A percentile compares a stretch with the other conserved stretches of the same genome.
These are phyloP conservation scores for Apiospora koreana DNA, from an alignment of 2,329 filamentous ascomycete genomes.

Conservation along the genomic window DNA sequence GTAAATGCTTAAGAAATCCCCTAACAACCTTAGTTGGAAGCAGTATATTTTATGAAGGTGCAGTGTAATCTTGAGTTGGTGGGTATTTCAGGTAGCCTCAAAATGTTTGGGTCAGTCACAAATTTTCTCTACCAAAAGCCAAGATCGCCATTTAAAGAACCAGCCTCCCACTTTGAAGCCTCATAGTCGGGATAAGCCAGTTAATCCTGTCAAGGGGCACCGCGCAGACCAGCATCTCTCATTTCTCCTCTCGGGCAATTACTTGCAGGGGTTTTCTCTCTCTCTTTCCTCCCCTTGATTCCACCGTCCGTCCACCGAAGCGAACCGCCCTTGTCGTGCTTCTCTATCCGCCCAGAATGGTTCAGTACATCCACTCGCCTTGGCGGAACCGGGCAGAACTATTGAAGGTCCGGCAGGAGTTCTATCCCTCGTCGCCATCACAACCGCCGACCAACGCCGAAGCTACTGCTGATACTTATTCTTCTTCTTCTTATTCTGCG, in stretches of 20 bases:
- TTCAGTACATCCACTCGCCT: constrained; percentile 72
- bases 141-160: not conserved
- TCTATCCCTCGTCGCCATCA: constrained; percentile 52
- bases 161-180: not conserved
- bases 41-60: not conserved
- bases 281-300: not conserved
- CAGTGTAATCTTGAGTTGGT: not conserved
- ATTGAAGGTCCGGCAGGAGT: constrained; percentile 62
- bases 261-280: not conserved
- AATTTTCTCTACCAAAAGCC: not conserved
- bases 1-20: not conserved
- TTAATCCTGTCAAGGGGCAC: not conserved
- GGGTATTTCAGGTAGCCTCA: not conserved
- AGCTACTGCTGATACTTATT: not conserved
- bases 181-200: not conserved
- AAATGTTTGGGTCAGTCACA: not conserved
- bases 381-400: constrained; percentile 71
- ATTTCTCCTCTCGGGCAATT: constrained; percentile 7
- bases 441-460: constrained; percentile 10
- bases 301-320: not conserved
- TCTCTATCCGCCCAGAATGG: constrained; percentile 47
- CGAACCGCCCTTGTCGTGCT: not conserved
- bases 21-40: not conserved
- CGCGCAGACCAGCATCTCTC: not conserved
- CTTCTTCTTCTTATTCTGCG: constrained; percentile 11